Evolutionary conservation across 2,329 filamentous ascomycete genomes (phyloP).

Genomic region (Didymosphaeria variabile): DNA sequence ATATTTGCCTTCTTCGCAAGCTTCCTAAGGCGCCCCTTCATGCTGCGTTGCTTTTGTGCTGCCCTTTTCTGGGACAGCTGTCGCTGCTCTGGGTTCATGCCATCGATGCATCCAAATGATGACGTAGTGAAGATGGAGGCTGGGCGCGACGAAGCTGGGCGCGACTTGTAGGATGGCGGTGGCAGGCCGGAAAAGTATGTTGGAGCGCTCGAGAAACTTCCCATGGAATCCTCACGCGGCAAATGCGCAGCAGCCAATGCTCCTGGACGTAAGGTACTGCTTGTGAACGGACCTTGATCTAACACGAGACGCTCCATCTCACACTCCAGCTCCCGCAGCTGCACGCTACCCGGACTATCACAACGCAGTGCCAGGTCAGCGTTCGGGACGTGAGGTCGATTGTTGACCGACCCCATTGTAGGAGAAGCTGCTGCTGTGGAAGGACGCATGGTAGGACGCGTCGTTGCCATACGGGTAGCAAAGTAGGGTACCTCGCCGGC

Average conservation of each 20-base stretch:
- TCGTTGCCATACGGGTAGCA: constrained; percentile 23
- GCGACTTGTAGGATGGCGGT: constrained; percentile 47
- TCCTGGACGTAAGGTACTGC: constrained; percentile 24
- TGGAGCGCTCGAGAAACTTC: constrained; percentile 43
- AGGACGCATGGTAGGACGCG: constrained; percentile 15
- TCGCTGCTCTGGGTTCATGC: constrained; percentile 39
- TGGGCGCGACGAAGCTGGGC: constrained; percentile 41
- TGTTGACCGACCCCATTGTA: not conserved
- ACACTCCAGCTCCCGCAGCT: constrained; percentile 24
- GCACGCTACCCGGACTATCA: constrained; percentile 24
- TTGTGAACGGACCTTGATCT: constrained; percentile 18
- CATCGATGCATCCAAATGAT: constrained; percentile 48
- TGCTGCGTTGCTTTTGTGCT: constrained; percentile 26
- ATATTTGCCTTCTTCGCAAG: constrained; percentile 35
- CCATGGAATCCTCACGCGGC: constrained; percentile 40
- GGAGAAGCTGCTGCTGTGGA: constrained; percentile 18
- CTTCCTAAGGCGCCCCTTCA: constrained; percentile 41
- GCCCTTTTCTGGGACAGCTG: constrained; percentile 38
- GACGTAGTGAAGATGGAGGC: constrained; percentile 43
- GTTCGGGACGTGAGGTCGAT: constrained; percentile 10
- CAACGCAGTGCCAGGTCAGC: constrained; percentile 16
- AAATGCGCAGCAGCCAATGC: constrained; percentile 24
- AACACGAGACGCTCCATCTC: constrained; percentile 26
- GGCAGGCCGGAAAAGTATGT: constrained; percentile 43
- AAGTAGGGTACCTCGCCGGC: constrained; percentile 17